Percentiles rank a stretch among this genome's conserved stretches.
Evolutionary conservation across 2,329 filamentous ascomycete genomes (phyloP).

Genomic region (Penicillium sp.): DNA sequence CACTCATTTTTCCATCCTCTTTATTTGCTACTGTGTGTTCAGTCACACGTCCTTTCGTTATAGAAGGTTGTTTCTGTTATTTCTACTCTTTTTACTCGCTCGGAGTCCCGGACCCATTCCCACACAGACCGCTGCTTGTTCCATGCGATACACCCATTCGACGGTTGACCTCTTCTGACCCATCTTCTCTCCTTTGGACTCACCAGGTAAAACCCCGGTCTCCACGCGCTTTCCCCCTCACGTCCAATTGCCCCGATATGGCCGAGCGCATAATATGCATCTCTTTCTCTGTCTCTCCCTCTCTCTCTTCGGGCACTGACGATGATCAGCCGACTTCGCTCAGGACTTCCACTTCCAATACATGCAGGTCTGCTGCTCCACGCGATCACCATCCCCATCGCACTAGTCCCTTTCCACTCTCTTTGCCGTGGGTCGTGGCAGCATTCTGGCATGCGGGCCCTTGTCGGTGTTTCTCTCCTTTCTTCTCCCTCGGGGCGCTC

Average conservation of each 20-base stretch:
- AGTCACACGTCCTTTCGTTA: constrained; percentile 11
- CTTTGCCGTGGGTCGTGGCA: constrained; percentile 7
- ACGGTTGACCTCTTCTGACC: constrained; percentile 4
- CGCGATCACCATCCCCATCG: constrained; percentile 8
- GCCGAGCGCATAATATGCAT: constrained; percentile 12
- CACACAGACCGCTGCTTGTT: constrained; percentile 23
- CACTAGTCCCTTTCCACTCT: constrained; percentile 11
- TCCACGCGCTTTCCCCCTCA: constrained; percentile 4
- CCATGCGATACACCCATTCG: constrained; percentile 12
- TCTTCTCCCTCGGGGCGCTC: constrained; percentile 15
- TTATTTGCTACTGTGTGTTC: constrained; percentile 19
- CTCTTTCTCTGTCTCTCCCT: background rate
- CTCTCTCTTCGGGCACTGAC: constrained; percentile 8
- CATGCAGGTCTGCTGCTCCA: constrained; percentile 20
- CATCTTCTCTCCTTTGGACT: constrained; percentile 2
- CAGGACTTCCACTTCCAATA: constrained; percentile 14
- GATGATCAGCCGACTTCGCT: constrained; percentile 20
- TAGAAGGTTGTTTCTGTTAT: constrained; percentile 4
- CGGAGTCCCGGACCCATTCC: constrained; percentile 10
- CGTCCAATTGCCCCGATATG: constrained; percentile 14
- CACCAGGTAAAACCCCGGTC: background rate
- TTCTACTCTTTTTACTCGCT: constrained; percentile 3
- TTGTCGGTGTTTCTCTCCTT: background rate
- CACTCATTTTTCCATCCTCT: constrained; percentile 17
- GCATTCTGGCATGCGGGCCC: constrained; percentile 23